A percentile compares a stretch with the other conserved stretches of the same genome.
phyloP scores from a whole-genome alignment of 495 filamentous ascomycete genomes.

The Filosporella fistucella region DNA sequence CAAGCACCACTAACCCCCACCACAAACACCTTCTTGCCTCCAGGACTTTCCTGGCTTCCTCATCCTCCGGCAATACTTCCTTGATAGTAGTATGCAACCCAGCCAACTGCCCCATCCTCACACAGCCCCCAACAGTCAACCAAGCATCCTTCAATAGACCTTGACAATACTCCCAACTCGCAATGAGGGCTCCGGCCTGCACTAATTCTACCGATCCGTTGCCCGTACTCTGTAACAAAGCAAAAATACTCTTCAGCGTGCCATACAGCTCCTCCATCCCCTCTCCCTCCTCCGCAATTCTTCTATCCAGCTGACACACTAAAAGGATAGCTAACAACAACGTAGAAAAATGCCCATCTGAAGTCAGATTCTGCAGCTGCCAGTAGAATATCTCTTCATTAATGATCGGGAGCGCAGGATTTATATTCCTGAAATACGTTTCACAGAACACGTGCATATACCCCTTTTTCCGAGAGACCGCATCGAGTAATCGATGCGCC shows the following conservation, averaged over 20 bases:
- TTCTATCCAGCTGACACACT: neutral
- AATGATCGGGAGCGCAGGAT: constrained; percentile 13
- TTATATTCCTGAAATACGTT: constrained; percentile 12
- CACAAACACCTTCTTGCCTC: constrained; percentile 11
- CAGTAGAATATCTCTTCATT: constrained; percentile 5
- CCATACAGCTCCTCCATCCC: constrained; percentile 6
- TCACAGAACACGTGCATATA: neutral
- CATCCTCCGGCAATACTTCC: neutral
- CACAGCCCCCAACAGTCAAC: constrained; percentile 14
- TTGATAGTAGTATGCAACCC: constrained; percentile 2
- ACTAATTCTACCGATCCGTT: constrained; percentile 11
- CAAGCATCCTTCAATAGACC: constrained; percentile 10
- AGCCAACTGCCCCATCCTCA: constrained; percentile 10
- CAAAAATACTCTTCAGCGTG: constrained; percentile 8
- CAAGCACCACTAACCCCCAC: constrained; percentile 19
- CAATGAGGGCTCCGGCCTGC: constrained; percentile 15
- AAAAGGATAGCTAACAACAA: neutral
- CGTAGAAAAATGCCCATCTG: neutral
- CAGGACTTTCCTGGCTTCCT: neutral
- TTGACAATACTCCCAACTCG: constrained; percentile 18
- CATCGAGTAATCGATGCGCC: constrained; percentile 5
- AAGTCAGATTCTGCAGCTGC: neutral
- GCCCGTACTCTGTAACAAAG: constrained; percentile 7
- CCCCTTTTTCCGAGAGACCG: constrained; percentile 5
- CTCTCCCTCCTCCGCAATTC: neutral